Percentiles rank a stretch among this genome's conserved stretches.
These are phyloP conservation scores for Clohesyomyces aquaticus DNA, from an alignment of 495 filamentous ascomycete genomes.

Conservation along the genomic window DNA sequence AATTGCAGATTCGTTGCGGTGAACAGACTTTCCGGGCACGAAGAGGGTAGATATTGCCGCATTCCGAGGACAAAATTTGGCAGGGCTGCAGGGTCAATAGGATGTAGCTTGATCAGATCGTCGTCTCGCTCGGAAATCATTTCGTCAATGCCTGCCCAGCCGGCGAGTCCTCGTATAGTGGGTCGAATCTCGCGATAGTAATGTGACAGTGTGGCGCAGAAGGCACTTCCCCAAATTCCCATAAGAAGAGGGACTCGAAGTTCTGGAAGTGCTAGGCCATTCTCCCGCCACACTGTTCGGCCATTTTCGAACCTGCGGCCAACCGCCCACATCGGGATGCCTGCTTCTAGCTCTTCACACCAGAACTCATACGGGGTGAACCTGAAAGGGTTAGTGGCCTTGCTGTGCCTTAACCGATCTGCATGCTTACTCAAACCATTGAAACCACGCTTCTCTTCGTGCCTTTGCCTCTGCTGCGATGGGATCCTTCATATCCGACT, in stretches of 20 bases:
- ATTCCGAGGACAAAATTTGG: constrained; percentile 87
- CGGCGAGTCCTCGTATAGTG: constrained; percentile 69
- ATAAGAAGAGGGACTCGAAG: constrained; percentile 77
- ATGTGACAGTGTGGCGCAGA: constrained; percentile 91
- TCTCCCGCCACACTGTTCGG: constrained; percentile 60
- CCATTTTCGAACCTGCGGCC: constrained; percentile 81
- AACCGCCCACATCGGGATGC: constrained; percentile 93
- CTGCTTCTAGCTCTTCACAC: constrained; percentile 86
- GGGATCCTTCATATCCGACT: constrained; percentile 44
- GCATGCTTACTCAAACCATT: constrained; percentile 79
- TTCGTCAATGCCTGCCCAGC: constrained; percentile 79
- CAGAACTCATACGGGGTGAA: constrained; percentile 95
- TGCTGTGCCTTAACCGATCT: neutral
- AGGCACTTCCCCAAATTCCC: constrained; percentile 93
- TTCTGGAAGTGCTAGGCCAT: constrained; percentile 74
- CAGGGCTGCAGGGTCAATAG: constrained; percentile 83
- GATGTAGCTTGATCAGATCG: constrained; percentile 85
- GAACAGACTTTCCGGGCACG: constrained; percentile 74
- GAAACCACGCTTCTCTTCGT: constrained; percentile 83
- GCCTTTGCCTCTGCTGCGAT: constrained; percentile 59
- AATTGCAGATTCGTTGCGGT: constrained; percentile 73
- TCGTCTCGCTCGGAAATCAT: constrained; percentile 80
- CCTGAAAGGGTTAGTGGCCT: constrained; percentile 25
- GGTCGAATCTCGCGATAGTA: constrained; percentile 94
- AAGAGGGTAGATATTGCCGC: constrained; percentile 70